phyloP scores from a whole-genome alignment of 345 rosid species.

The Abelmoschus esculentus region DNA sequence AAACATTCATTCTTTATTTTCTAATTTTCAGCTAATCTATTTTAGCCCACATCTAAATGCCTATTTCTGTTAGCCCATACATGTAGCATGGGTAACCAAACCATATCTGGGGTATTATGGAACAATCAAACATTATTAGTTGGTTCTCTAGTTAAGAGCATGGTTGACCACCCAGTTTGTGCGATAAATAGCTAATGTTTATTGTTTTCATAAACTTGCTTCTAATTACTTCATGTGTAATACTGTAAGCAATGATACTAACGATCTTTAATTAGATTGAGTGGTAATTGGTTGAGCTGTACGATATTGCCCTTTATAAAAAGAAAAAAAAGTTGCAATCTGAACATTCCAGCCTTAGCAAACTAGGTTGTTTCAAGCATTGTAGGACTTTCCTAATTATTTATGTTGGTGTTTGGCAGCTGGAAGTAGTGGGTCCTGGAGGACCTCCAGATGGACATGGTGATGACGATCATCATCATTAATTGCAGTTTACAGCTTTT shows the following conservation, averaged over 20 bases:
- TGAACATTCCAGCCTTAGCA: not conserved
- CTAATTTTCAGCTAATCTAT: not conserved
- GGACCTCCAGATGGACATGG: not conserved
- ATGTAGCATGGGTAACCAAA: not conserved
- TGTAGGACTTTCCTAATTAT: not conserved
- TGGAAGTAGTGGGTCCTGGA: slow-evolving; percentile 1
- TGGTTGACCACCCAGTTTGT: not conserved
- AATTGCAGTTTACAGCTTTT: not conserved
- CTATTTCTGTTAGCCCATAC: not conserved
- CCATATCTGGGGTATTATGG: not conserved
- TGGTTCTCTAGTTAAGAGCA: not conserved
- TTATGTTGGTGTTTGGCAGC: not conserved
- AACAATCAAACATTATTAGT: not conserved
- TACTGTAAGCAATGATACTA: not conserved
- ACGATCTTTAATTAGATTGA: not conserved
- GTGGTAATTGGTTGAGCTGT: not conserved
- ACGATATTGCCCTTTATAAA: not conserved
- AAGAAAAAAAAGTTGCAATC: not conserved
- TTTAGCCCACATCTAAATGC: not conserved
- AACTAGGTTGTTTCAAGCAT: not conserved
- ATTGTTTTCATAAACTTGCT: not conserved
- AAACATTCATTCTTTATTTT: not conserved
- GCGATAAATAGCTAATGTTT: not conserved
- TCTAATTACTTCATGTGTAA: not conserved
- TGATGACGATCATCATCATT: not conserved